Evolutionary conservation across 75 land plant genomes (phyloP).

Genomic region (Picea glauca): DNA sequence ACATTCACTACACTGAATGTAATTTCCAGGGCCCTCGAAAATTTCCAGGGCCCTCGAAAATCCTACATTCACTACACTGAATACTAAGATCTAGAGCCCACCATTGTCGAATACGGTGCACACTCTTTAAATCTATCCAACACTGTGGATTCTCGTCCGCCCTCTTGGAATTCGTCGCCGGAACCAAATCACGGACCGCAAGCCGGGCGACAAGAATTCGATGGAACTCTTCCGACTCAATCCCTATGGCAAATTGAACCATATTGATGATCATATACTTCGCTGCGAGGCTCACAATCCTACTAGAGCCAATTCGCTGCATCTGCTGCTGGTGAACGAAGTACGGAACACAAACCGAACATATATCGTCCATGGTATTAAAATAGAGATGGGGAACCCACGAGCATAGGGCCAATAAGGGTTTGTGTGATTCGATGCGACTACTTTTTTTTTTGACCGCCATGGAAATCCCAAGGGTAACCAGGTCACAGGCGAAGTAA

Average conservation of each 20-base stretch:
- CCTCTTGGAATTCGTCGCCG: constrained; percentile 20
- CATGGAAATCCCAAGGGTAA: constrained; percentile 49
- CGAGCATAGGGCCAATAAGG: constrained; percentile 24
- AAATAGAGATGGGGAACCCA: constrained; percentile 58
- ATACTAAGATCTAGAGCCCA: background rate
- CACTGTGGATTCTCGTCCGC: constrained; percentile 43
- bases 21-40: too few species aligned
- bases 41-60: too few species aligned
- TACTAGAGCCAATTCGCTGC: constrained; percentile 45
- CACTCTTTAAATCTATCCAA: too few species aligned
- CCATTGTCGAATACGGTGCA: too few species aligned
- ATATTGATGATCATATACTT: too few species aligned
- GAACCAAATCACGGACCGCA: constrained; percentile 8
- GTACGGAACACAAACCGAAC: constrained; percentile 55
- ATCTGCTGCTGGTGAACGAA: constrained; percentile 45
- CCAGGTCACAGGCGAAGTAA: constrained; percentile 33
- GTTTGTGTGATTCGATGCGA: constrained; percentile 5
- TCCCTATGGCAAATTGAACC: too few species aligned
- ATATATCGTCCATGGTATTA: constrained; percentile 40
- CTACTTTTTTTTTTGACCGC: constrained; percentile 10
- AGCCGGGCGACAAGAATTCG: constrained; percentile 48
- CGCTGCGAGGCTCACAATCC: constrained; percentile 23
- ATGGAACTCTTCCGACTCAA: constrained; percentile 27
- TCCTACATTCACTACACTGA: background rate
- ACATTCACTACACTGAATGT: too few species aligned